Evolutionary conservation across 805 yeast species (phyloP).

Genomic region (Candida railenensis): DNA sequence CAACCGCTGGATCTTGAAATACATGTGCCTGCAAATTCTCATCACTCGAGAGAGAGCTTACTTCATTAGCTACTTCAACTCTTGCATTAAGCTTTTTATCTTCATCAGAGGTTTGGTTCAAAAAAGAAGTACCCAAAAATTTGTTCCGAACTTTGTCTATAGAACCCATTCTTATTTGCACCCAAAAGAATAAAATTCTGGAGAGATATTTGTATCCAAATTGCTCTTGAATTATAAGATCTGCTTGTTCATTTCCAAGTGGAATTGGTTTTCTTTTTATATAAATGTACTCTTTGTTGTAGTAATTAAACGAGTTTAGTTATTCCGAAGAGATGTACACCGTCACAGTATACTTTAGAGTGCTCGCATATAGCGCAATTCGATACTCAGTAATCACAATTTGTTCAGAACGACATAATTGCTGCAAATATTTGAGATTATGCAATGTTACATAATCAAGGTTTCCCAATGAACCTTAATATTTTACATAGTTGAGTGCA

Average conservation of each 20-base stretch:
- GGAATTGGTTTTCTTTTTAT: no score
- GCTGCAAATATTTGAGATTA: neutral
- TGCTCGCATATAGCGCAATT: neutral
- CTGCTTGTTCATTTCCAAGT: no score
- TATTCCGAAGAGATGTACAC: neutral
- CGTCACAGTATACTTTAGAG: neutral
- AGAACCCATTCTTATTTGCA: neutral
- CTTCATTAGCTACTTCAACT: neutral
- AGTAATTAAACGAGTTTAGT: no score
- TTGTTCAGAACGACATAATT: neutral
- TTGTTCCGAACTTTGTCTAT: neutral
- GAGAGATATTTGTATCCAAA: no score
- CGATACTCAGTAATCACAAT: neutral
- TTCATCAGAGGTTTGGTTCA: no score
- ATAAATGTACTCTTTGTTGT: no score
- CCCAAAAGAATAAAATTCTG: no score
- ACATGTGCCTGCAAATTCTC: conserved; percentile 11
- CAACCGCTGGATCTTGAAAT: conserved; percentile 47
- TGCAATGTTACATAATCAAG: neutral
- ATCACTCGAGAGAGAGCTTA: neutral
- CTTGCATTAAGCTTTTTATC: neutral
- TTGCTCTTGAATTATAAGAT: no score
- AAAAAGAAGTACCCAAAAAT: no score
- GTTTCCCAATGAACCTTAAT: no score
- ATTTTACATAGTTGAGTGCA: neutral